A percentile compares a stretch with the other conserved stretches of the same genome.
Conservation (phyloP, 2,329 filamentous ascomycete species). For the Microsporum ferrugineum region DNA sequence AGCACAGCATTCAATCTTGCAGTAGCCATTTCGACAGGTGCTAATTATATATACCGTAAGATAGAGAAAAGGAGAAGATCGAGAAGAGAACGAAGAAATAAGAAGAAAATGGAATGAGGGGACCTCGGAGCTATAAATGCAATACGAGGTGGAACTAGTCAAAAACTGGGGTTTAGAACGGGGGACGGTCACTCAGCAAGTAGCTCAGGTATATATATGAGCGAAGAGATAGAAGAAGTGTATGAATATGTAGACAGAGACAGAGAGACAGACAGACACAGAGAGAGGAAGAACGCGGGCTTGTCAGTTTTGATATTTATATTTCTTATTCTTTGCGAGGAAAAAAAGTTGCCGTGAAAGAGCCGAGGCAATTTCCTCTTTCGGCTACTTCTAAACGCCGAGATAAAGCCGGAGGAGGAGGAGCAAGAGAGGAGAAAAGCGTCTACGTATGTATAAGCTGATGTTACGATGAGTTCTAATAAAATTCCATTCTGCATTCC, state of each 20-base stretch:
- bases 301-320: not conserved
- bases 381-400: not conserved
- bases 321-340: too few relatives aligned
- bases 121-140: constrained; percentile 5
- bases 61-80: not conserved
- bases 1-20: constrained; percentile 15
- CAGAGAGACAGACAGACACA: not conserved
- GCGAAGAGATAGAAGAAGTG: not conserved
- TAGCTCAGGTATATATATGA: not conserved
- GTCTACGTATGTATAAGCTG: not conserved
- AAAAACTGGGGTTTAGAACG: not conserved
- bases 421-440: not conserved
- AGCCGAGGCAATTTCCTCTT: constrained; percentile 4
- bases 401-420: not conserved
- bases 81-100: not conserved
- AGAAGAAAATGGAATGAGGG: not conserved
- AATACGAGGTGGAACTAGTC: not conserved
- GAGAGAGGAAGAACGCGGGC: not conserved
- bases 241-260: not conserved
- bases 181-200: not conserved
- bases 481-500: not conserved
- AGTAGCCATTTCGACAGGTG: constrained; percentile 13
- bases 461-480: not conserved
- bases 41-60: not conserved
- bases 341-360: not conserved